These are phyloP conservation scores for Tremellales sp. DNA, from an alignment of 1,284 basidiomycete species.

Conservation along the genomic window DNA sequence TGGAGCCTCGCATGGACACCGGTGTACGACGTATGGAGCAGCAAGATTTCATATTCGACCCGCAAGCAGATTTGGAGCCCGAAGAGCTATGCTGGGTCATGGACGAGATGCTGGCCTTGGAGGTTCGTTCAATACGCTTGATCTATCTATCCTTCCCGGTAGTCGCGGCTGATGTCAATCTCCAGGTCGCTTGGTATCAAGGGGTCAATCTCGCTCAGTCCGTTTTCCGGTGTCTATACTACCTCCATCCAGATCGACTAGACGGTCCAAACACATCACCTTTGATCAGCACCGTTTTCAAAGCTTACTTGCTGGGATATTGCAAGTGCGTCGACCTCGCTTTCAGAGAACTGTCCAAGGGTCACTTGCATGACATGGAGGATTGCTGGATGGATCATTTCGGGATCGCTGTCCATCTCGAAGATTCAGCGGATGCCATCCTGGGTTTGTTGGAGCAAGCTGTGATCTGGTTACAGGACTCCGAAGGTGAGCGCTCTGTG, in stretches of 20 bases:
- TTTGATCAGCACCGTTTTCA: constrained; percentile 65
- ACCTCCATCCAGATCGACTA: constrained; percentile 53
- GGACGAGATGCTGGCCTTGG: constrained; percentile 71
- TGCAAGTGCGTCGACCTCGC: constrained; percentile 78
- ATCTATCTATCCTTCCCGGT: too few species aligned
- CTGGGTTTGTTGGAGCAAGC: constrained; percentile 61
- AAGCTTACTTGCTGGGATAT: constrained; percentile 65
- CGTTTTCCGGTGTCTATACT: constrained; percentile 73
- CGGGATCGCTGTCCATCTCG: constrained; percentile 71
- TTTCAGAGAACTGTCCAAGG: constrained; percentile 72
- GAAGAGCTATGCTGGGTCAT: constrained; percentile 82
- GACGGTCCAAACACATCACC: constrained; percentile 50
- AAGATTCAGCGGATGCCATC: constrained; percentile 59
- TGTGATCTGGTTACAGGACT: constrained; percentile 52
- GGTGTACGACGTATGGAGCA: too few species aligned
- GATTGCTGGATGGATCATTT: constrained; percentile 85
- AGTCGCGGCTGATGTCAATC: too few species aligned
- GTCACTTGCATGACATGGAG: constrained; percentile 74
- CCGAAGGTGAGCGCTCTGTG: not conserved
- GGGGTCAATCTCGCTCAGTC: constrained; percentile 82
- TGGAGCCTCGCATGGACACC: constrained; percentile 82
- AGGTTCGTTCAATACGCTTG: constrained; percentile 55
- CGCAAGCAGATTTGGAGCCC: constrained; percentile 60
- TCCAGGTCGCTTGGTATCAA: constrained; percentile 82
- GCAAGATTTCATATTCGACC: constrained; percentile 66